Evolutionary conservation across 768 basidiomycete genomes (phyloP).

Genomic region (Baorangia bicolor): DNA sequence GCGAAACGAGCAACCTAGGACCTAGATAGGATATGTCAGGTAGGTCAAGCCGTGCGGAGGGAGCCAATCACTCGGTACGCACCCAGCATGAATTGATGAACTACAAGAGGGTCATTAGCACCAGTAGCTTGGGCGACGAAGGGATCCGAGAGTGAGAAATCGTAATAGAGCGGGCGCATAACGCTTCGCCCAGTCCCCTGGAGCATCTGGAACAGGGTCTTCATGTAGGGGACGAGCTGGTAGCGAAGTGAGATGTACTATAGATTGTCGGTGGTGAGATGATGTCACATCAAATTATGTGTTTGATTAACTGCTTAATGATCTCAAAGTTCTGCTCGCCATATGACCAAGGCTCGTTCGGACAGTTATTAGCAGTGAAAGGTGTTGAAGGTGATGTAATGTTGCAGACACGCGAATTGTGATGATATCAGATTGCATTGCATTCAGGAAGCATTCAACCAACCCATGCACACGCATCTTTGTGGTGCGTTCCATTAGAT

Average conservation of each 20-base stretch:
- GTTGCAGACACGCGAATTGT: conserved; percentile 2
- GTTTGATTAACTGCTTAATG: conserved; percentile 30
- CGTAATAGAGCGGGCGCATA: conserved; percentile 35
- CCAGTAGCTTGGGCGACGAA: conserved; percentile 23
- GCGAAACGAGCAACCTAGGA: conserved; percentile 33
- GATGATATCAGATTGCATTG: neutral
- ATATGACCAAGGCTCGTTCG: conserved; percentile 35
- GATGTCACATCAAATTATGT: neutral
- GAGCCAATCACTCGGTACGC: neutral
- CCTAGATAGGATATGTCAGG: conserved; percentile 16
- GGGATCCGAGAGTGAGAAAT: conserved; percentile 33
- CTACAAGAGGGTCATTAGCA: conserved; percentile 28
- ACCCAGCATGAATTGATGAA: conserved; percentile 38
- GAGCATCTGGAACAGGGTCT: conserved; percentile 20
- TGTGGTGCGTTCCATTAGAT: too few relatives aligned
- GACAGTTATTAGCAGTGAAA: neutral
- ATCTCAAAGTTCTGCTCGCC: conserved; percentile 32
- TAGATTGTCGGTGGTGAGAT: neutral
- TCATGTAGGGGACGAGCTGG: conserved; percentile 31
- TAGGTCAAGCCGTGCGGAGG: neutral
- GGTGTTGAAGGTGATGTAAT: neutral
- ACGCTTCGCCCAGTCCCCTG: conserved; percentile 33
- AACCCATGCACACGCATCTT: neutral
- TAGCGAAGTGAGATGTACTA: conserved; percentile 40
- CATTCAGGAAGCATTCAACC: neutral